Evolutionary conservation across 2,329 filamentous ascomycete species (phyloP), one percentile per base, ranked within the genome.

Genomic region (Teratosphaeria nubilosa): DNA sequence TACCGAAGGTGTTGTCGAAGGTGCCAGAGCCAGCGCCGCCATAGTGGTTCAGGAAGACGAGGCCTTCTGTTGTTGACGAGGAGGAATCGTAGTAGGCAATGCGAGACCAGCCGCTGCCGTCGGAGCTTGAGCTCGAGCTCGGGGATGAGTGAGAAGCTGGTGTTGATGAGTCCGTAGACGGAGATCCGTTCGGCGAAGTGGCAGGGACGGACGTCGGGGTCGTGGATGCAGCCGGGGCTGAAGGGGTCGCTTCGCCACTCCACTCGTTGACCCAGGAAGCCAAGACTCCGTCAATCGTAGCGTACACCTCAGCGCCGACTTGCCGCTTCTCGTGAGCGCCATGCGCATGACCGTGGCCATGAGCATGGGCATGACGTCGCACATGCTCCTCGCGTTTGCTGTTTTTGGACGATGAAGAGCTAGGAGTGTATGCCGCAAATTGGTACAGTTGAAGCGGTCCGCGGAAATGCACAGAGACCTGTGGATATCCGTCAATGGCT

Each of bases 391-490:
- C 61, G 32, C 65, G 59, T 53, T 51, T 14, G 59, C 58, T 64
- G 22, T 72, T 72, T 69, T 77, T 79, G 60, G 65, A 66, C 20
- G 60, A 60, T 24, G 75, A 75, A n/a, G 55, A 48, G 55, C 58
- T 56, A 20, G 82, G 79, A 52, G 77, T 79, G 72, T 90, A 91
- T 57, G 85, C 84, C 11, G 86, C 88, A 57, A 90, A 78, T 64
- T 88, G 80, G 68, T 83, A 83, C 32, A 91, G 69, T 45, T 80
- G 74, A 64, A 88, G 71, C 1, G 88, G 87, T 2, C 88, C 88
- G 64, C 87, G 85, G 68, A 91, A 78, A 70, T 90, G 85, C 61
- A 89, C 72, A 1, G 86, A 88, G 31, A 91, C 77, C 86, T 90
- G 60, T 0, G 25, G 14, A 25, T 31, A 48, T 53, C 13, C 51